Percentiles rank a stretch among this genome's conserved stretches.
phyloP scores from a whole-genome alignment of 2,329 filamentous ascomycete species.

The Hawksworthiomyces lignivorus region DNA sequence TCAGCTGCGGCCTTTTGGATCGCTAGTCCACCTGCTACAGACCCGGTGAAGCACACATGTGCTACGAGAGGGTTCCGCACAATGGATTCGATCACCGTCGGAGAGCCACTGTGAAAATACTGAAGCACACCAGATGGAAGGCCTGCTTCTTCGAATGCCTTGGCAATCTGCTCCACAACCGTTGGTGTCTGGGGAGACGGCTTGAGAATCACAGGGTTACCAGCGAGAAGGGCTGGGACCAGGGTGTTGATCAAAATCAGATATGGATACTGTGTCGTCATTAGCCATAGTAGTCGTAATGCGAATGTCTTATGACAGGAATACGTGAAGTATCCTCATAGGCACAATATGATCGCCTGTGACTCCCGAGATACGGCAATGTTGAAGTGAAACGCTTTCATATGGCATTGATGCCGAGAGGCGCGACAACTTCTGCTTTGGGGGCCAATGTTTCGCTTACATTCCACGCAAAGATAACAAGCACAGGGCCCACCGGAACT shows the following conservation, averaged over 20 bases:
- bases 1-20: constrained; percentile 80
- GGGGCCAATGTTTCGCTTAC: no score
- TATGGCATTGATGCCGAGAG: no score
- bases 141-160: constrained; percentile 71
- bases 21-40: constrained; percentile 76
- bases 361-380: no score
- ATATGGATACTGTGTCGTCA: constrained; percentile 96
- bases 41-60: constrained; percentile 88
- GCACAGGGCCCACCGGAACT: constrained; percentile 75
- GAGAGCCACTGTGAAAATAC: constrained; percentile 83
- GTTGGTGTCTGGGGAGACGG: constrained; percentile 93
- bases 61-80: constrained; percentile 70
- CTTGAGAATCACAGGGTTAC: constrained; percentile 89
- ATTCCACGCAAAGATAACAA: constrained; percentile 95
- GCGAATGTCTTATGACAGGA: no score
- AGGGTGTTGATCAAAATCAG: constrained; percentile 88
- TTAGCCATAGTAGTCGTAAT: no score
- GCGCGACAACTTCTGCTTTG: no score
- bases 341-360: no score
- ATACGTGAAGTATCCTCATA: no score
- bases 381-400: no score
- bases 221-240: constrained; percentile 81
- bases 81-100: constrained; percentile 66
- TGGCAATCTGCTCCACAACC: constrained; percentile 73
- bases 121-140: constrained; percentile 79